Conservation (phyloP, 2,329 filamentous ascomycete species). For the Arachnomyces sp. region DNA sequence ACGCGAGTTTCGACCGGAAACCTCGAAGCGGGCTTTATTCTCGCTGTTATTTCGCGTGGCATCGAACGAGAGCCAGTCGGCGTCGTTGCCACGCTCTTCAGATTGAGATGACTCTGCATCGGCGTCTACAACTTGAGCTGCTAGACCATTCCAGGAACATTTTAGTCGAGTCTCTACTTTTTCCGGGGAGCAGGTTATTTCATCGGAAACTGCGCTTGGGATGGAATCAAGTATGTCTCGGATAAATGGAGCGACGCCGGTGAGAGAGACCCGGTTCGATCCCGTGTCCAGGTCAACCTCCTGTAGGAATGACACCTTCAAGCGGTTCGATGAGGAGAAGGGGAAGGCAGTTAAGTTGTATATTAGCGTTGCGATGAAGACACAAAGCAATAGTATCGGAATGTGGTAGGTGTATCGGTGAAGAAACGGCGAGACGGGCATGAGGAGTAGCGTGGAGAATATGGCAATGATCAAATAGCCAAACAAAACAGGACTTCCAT, state of each 20-base stretch:
- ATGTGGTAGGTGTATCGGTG: conserved; percentile 80
- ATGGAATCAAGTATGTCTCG: conserved; percentile 59
- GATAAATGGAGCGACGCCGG: conserved; percentile 61
- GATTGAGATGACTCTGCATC: conserved; percentile 36
- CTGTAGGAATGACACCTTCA: conserved; percentile 86
- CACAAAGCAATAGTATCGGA: conserved; percentile 64
- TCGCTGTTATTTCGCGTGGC: conserved; percentile 40
- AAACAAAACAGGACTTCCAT: conserved; percentile 65
- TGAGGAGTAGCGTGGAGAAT: conserved; percentile 63
- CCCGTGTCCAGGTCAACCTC: conserved; percentile 67
- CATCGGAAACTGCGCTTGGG: conserved; percentile 58
- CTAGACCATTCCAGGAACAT: conserved; percentile 65
- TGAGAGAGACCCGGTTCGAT: conserved; percentile 61
- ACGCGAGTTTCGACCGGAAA: conserved; percentile 69
- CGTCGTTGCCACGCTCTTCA: conserved; percentile 17
- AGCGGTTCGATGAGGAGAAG: conserved; percentile 68
- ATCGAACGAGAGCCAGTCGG: conserved; percentile 62
- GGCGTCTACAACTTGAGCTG: conserved; percentile 54
- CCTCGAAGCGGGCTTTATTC: conserved; percentile 52
- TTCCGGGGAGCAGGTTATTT: conserved; percentile 47
- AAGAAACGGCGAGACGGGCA: conserved; percentile 74
- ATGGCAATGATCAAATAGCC: conserved; percentile 64
- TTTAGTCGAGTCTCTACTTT: conserved; percentile 40
- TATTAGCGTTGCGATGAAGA: conserved; percentile 67
- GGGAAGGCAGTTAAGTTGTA: conserved; percentile 87